A percentile compares a stretch with the other conserved stretches of the same genome.
These are phyloP conservation scores for Aspergillus ochraceus DNA, from an alignment of 2,329 filamentous ascomycete genomes.

Conservation along the genomic window DNA sequence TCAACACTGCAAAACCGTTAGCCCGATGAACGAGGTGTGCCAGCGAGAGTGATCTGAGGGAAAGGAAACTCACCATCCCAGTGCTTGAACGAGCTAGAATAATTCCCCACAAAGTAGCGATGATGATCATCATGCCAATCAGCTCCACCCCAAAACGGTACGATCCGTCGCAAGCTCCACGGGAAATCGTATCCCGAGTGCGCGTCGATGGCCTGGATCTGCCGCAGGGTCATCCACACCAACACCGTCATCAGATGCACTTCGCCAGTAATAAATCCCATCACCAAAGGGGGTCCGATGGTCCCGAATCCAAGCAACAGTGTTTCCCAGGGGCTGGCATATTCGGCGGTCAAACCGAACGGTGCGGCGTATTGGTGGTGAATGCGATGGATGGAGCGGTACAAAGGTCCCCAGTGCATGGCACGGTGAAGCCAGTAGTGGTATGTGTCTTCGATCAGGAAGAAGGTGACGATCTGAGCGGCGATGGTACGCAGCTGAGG, in stretches of 20 bases:
- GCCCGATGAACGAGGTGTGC: background rate
- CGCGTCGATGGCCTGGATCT: conserved; percentile 95
- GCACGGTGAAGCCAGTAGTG: conserved; percentile 94
- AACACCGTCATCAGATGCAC: conserved; percentile 97
- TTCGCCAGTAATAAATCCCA: conserved; percentile 75
- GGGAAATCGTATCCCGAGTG: conserved; percentile 98
- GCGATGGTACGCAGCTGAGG: conserved; percentile 78
- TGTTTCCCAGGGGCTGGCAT: conserved; percentile 92
- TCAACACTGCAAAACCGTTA: conserved; percentile 14
- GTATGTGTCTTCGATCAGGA: conserved; percentile 92
- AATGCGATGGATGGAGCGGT: conserved; percentile 95
- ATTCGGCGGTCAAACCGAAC: conserved; percentile 92
- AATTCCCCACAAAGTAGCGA: conserved; percentile 97
- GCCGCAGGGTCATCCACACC: conserved; percentile 81
- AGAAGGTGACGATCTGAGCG: conserved; percentile 85
- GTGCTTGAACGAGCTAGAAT: conserved; percentile 93
- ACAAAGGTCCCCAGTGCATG: conserved; percentile 89
- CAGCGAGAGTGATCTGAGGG: background rate
- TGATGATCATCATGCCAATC: conserved; percentile 95
- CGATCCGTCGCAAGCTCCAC: conserved; percentile 85
- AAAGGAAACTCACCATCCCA: conserved; percentile 63
- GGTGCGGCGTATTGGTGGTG: conserved; percentile 97
- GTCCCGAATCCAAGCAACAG: conserved; percentile 87
- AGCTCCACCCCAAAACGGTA: conserved; percentile 91
- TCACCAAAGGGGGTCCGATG: conserved; percentile 75